These are phyloP conservation scores for Aspergillus floridensis DNA, from an alignment of 2,329 filamentous ascomycete genomes.

Conservation along the genomic window DNA sequence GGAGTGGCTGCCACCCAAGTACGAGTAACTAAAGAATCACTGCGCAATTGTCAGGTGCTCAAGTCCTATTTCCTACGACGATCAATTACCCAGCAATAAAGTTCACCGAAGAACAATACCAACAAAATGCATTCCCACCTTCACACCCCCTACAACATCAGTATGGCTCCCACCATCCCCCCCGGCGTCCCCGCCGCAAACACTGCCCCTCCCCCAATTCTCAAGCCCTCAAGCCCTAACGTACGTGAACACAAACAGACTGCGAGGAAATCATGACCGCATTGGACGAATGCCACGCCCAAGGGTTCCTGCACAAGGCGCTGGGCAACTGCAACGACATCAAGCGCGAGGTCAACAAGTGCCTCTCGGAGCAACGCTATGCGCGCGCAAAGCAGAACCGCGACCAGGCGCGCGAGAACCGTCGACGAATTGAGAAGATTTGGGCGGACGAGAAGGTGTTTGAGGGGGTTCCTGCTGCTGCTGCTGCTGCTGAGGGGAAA, in stretches of 20 bases:
- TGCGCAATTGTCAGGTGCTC: neutral
- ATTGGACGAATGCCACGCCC: conserved; percentile 92
- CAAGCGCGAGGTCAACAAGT: conserved; percentile 81
- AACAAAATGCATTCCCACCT: conserved; percentile 90
- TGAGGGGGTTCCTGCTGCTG: neutral
- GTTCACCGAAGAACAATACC: conserved; percentile 3
- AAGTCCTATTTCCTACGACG: neutral
- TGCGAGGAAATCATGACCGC: conserved; percentile 93
- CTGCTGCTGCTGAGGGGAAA: conserved; percentile 4
- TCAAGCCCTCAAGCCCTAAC: neutral
- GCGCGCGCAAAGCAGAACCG: conserved; percentile 77
- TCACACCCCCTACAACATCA: conserved; percentile 85
- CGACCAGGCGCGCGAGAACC: conserved; percentile 65
- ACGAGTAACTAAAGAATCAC: too few relatives aligned
- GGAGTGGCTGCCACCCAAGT: neutral
- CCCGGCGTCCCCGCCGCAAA: conserved; percentile 21
- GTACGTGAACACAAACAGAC: conserved; percentile 52
- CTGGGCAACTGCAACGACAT: conserved; percentile 84
- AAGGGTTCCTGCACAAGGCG: conserved; percentile 88
- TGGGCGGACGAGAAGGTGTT: conserved; percentile 62
- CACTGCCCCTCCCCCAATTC: neutral
- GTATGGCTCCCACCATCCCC: conserved; percentile 56
- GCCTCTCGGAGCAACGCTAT: conserved; percentile 74
- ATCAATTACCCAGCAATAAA: neutral
- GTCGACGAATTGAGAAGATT: conserved; percentile 69